These are phyloP conservation scores for Oldenlandia corymbosa DNA, from an alignment of 257 asterid species.

Conservation along the genomic window DNA sequence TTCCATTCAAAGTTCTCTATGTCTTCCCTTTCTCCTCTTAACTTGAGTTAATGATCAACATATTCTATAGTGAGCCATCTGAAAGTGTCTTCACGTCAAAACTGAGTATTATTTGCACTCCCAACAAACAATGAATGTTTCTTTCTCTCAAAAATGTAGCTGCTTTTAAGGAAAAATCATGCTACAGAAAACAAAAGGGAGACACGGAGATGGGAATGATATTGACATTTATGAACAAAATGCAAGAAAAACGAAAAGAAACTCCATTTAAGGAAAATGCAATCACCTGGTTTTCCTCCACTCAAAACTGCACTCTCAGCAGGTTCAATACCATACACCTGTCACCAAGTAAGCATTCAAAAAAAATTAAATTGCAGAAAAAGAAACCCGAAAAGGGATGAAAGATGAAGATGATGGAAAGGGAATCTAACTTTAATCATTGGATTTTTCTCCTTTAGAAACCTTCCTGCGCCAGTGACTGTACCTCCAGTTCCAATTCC, in stretches of 20 bases:
- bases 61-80: no score
- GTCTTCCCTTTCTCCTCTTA: no score
- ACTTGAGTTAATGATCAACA: no score
- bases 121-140: no score
- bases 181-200: no score
- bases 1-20: no score
- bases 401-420: neutral
- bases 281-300: slow-evolving; percentile 37
- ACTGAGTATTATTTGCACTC: no score
- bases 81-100: no score
- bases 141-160: no score
- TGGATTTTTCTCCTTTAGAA: slow-evolving; percentile 41
- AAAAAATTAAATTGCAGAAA: neutral
- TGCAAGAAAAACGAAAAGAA: neutral
- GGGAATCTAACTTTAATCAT: slow-evolving; percentile 26
- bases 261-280: neutral
- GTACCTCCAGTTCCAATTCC: slow-evolving; percentile 57
- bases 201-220: no score
- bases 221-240: neutral
- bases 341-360: neutral
- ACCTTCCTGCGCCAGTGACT: slow-evolving; percentile 46
- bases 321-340: slow-evolving; percentile 50
- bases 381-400: neutral
- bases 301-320: slow-evolving; percentile 36
- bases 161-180: no score